Conservation (phyloP, 2,329 filamentous ascomycete genomes). For the Exophiala viscosa region DNA sequence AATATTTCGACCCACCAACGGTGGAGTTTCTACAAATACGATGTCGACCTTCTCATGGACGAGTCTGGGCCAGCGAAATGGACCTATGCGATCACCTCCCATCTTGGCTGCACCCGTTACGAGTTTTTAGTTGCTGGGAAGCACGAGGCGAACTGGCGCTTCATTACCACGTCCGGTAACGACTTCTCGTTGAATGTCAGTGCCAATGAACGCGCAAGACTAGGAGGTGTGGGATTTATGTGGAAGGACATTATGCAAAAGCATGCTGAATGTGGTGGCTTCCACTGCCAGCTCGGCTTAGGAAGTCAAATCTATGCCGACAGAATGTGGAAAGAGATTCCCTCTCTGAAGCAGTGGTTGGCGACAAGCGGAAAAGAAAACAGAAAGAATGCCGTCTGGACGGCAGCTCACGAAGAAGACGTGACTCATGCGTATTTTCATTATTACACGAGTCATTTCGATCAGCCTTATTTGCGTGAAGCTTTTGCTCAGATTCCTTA, state of each 20-base stretch:
- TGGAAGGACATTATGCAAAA: conserved; percentile 99
- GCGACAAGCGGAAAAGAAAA: conserved; percentile 89
- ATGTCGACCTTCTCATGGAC: conserved; percentile 84
- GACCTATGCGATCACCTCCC: conserved; percentile 97
- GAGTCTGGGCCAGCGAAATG: conserved; percentile 74
- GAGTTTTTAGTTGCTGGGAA: conserved; percentile 93
- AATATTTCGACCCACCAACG: conserved; percentile 85
- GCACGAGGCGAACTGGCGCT: conserved; percentile 88
- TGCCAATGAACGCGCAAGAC: conserved; percentile 75
- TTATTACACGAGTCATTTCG: conserved; percentile 97
- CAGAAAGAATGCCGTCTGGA: conserved; percentile 86
- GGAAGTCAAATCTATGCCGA: conserved; percentile 96
- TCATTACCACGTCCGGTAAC: conserved; percentile 92
- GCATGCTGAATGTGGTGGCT: conserved; percentile 92
- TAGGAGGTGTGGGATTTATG: conserved; percentile 91
- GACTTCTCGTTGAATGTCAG: conserved; percentile 88
- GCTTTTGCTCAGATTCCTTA: conserved; percentile 97
- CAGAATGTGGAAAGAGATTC: conserved; percentile 92
- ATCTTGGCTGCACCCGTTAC: conserved; percentile 94
- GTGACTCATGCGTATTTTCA: conserved; percentile 96
- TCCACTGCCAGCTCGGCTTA: conserved; percentile 87
- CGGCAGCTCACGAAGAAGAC: conserved; percentile 90
- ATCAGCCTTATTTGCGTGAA: conserved; percentile 89
- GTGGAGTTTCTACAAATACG: conserved; percentile 95
- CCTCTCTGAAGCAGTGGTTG: conserved; percentile 90